Evolutionary conservation across 164 flowering plant species (phyloP).

Genomic region (Echeveria elegans): DNA sequence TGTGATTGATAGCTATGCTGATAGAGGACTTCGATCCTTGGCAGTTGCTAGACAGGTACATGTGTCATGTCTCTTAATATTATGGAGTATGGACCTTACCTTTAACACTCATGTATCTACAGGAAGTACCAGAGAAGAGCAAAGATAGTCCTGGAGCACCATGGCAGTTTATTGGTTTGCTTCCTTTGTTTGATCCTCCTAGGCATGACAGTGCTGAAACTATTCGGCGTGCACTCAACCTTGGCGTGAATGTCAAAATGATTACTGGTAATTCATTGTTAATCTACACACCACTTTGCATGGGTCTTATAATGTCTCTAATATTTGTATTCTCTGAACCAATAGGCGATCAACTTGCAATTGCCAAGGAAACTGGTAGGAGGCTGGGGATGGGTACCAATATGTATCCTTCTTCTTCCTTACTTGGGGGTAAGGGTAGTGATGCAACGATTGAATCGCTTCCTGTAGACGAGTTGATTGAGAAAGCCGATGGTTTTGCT

Average conservation of each 20-base stretch:
- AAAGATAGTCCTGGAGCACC: slow-evolving; percentile 33
- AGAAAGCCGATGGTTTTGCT: slow-evolving; percentile 47
- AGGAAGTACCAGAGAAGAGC: slow-evolving; percentile 37
- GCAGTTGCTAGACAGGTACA: slow-evolving; percentile 39
- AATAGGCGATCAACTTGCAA: slow-evolving; percentile 43
- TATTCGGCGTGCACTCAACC: slow-evolving; percentile 39
- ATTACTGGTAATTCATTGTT: slow-evolving; percentile 26
- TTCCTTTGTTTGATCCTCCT: slow-evolving; percentile 40
- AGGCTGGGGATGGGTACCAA: slow-evolving; percentile 53
- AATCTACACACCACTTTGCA: not conserved
- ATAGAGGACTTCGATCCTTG: slow-evolving; percentile 40
- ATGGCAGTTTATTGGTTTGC: slow-evolving; percentile 40
- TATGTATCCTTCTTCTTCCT: slow-evolving; percentile 43
- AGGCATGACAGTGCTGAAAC: slow-evolving; percentile 50
- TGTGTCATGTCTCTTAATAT: not conserved
- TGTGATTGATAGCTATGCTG: slow-evolving; percentile 37
- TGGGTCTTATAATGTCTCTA: not conserved
- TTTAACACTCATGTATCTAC: slow-evolving; percentile 4
- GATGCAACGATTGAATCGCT: slow-evolving; percentile 33
- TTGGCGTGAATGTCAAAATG: slow-evolving; percentile 46
- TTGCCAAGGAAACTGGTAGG: slow-evolving; percentile 44
- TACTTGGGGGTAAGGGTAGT: slow-evolving; percentile 30
- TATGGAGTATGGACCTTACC: not conserved
- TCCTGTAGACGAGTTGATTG: slow-evolving; percentile 43
- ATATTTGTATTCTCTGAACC: not conserved